phyloP scores from a whole-genome alignment of 176 grass and related monocot species.

The Phragmites australis region DNA sequence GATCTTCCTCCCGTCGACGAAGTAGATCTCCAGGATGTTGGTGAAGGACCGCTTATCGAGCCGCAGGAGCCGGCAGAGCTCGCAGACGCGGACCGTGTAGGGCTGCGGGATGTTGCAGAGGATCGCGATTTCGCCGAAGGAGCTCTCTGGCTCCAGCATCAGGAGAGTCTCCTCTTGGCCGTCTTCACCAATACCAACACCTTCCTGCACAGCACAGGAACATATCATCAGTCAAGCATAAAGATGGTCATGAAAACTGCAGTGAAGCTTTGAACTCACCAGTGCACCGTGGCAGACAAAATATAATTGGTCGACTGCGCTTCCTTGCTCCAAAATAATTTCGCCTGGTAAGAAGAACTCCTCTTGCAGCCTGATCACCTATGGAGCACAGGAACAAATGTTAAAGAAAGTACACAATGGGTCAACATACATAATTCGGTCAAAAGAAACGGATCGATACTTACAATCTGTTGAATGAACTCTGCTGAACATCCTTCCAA shows the following conservation, averaged over 20 bases:
- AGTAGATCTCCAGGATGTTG: conserved; percentile 92
- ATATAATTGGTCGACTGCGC: conserved; percentile 87
- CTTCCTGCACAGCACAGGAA: conserved; percentile 50
- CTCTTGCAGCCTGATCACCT: conserved; percentile 93
- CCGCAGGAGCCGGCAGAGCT: conserved; percentile 75
- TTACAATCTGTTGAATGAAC: conserved; percentile 99
- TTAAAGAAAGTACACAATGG: background rate
- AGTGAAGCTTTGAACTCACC: conserved; percentile 48
- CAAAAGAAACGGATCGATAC: background rate
- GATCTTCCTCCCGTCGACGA: conserved; percentile 77
- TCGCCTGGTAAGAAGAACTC: conserved; percentile 95
- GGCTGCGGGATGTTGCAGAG: conserved; percentile 93
- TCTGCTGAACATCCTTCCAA: conserved; percentile 91
- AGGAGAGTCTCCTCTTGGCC: conserved; percentile 73
- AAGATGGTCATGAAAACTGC: background rate
- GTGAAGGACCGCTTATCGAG: conserved; percentile 86
- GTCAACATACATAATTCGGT: background rate
- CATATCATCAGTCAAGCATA: background rate
- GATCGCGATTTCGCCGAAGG: conserved; percentile 87
- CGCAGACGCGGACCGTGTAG: conserved; percentile 73
- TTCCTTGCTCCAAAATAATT: conserved; percentile 91
- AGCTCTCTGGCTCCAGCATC: conserved; percentile 56
- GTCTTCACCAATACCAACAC: conserved; percentile 70
- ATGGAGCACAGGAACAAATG: background rate
- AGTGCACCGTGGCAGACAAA: conserved; percentile 84